Conservation (phyloP, 2,329 filamentous ascomycete genomes). For the Moelleriella libera region DNA sequence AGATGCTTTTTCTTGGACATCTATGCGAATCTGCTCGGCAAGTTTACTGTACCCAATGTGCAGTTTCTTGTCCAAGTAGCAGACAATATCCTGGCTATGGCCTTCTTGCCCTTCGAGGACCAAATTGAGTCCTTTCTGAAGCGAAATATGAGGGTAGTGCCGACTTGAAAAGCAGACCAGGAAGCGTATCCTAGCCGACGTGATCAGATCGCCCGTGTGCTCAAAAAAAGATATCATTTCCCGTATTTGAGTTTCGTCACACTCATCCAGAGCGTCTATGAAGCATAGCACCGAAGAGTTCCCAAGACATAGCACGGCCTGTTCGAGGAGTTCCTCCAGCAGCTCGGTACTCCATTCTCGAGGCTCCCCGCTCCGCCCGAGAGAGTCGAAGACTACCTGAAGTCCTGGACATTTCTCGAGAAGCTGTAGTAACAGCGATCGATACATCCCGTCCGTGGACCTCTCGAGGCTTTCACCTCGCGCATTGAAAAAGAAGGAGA, state of each 20-base stretch:
- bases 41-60: slow-evolving; percentile 16
- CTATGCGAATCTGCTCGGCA: slow-evolving; percentile 5
- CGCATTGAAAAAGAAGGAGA: no score
- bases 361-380: no score
- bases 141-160: slow-evolving; percentile 26
- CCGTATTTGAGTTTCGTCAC: slow-evolving; percentile 21
- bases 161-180: slow-evolving; percentile 27
- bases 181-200: slow-evolving; percentile 9
- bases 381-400: no score
- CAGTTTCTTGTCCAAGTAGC: slow-evolving; percentile 8
- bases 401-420: no score
- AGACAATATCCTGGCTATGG: slow-evolving; percentile 11
- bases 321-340: slow-evolving; percentile 6
- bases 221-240: slow-evolving; percentile 29
- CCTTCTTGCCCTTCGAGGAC: slow-evolving; percentile 11
- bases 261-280: slow-evolving; percentile 32
- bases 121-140: slow-evolving; percentile 12
- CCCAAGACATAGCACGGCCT: slow-evolving; percentile 5
- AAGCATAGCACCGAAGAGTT: slow-evolving; percentile 5
- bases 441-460: no score
- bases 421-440: no score
- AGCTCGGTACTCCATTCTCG: background rate
- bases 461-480: no score
- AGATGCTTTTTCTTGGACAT: background rate
- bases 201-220: slow-evolving; percentile 14